These are phyloP conservation scores for Phycomyces blakesleeanus DNA, from an alignment of 192 early-diverging fungal species.

Conservation along the genomic window DNA sequence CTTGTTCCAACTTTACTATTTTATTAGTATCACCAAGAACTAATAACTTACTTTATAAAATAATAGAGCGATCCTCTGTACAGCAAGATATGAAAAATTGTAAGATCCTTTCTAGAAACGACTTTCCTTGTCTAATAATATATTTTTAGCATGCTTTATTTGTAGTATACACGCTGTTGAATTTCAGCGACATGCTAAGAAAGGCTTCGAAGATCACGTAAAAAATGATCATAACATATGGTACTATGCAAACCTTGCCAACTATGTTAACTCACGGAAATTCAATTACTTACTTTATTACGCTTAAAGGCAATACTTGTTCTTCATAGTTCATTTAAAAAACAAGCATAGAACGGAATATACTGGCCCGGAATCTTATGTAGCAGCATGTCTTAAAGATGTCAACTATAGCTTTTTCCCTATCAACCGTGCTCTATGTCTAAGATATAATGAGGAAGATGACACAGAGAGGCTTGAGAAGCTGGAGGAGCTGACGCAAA, in stretches of 20 bases:
- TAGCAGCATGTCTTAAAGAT: slow-evolving; percentile 17
- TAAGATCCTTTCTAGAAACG: not conserved
- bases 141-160: slow-evolving; percentile 19
- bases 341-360: slow-evolving; percentile 23
- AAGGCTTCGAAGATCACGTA: slow-evolving; percentile 25
- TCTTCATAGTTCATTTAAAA: slow-evolving; percentile 22
- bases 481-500: slow-evolving; percentile 20
- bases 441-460: slow-evolving; percentile 9
- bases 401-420: slow-evolving; percentile 26
- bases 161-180: slow-evolving; percentile 27
- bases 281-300: not conserved
- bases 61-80: slow-evolving; percentile 18
- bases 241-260: not conserved
- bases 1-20: too few species aligned
- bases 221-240: slow-evolving; percentile 29
- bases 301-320: slow-evolving; percentile 19
- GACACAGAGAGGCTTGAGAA: slow-evolving; percentile 19
- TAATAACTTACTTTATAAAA: too few species aligned
- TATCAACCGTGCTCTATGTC: slow-evolving; percentile 22
- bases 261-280: not conserved
- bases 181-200: slow-evolving; percentile 25
- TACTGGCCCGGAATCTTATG: slow-evolving; percentile 24
- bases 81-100: slow-evolving; percentile 30
- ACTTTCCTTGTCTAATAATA: not conserved
- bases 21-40: too few species aligned